phyloP scores from a whole-genome alignment of 192 early-diverging fungal genomes.

The Blastocladiella britannica region DNA sequence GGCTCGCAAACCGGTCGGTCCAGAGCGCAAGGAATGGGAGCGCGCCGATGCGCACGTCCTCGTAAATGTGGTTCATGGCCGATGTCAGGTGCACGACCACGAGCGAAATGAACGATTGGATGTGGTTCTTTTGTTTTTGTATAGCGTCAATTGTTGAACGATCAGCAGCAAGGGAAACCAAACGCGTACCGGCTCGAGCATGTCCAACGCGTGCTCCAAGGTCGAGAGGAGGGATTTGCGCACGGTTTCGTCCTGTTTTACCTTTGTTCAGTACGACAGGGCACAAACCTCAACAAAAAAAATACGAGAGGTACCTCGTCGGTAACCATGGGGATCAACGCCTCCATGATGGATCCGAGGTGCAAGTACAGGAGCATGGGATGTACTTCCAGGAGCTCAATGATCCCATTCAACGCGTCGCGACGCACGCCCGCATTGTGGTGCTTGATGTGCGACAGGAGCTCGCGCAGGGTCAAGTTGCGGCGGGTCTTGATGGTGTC shows the following conservation, averaged over 20 bases:
- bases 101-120: constrained; percentile 58
- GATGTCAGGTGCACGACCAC: constrained; percentile 62
- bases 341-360: constrained; percentile 22
- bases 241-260: no score
- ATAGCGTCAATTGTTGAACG: no score
- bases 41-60: constrained; percentile 64
- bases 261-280: no score
- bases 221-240: no score
- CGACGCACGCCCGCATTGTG: constrained; percentile 37
- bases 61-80: constrained; percentile 72
- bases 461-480: constrained; percentile 53
- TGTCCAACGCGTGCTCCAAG: no score
- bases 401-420: constrained; percentile 23
- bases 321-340: constrained; percentile 16
- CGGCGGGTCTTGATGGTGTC: constrained; percentile 45
- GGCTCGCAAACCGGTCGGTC: constrained; percentile 13
- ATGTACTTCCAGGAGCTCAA: constrained; percentile 19
- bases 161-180: no score
- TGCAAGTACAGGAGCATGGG: constrained; percentile 12
- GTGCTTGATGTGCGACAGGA: constrained; percentile 54
- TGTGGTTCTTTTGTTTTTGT: constrained; percentile 27
- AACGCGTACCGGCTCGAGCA: no score
- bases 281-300: no score
- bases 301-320: constrained; percentile 12
- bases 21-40: constrained; percentile 56